Evolutionary conservation across 2,329 filamentous ascomycete species (phyloP), one percentile per base, ranked within the genome.

Genomic region (Phaeoacremonium minimum): DNA sequence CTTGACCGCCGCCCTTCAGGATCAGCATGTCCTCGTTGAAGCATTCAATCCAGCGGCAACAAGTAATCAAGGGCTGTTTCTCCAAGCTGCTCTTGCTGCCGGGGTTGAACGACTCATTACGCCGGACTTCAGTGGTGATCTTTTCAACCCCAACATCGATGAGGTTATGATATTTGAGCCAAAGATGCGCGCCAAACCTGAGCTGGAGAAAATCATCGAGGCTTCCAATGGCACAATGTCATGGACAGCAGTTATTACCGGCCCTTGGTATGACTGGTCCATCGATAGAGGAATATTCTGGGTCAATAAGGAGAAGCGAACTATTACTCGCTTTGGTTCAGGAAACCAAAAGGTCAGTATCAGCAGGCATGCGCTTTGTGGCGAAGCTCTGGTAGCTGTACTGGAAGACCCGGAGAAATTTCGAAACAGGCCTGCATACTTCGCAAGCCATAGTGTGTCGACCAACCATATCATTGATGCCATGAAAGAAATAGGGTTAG

Each of bases 21-120:
- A n/a, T n/a, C 22, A 26, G 22, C 22, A 26, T 26, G 22, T n/a
- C n/a, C 9, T 26, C n/a, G 22, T 26, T 9, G 51, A 50, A n/a
- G 48, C 48, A 7, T 49, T 51, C 38, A 51, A 50, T 30, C 48
- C 48, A 7, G 42, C 41, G 2, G 44, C 43, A 7, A 43, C 47
- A 4, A 6, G 29, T 18, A 33, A 51, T 7, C 48, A 51, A 19
- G n/a, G 18, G 4, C 15, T 15, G 6, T 48, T 50, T n/a, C 38
- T 47, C 7, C 32, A 41, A 16, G 48, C 48, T 6, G 43, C 39
- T 17, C 4, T 46, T 4, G 38, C 43, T 7, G 41, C 48, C 4
- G 39, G 44, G 1, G 44, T 51, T 5, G 17, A 4, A 1, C 46
- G 41, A 18, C 28, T 51, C 16, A 42, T 50, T 28, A 51, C 47